phyloP scores from a whole-genome alignment of 108 stramenopile species.

The Skeletonema potamos region DNA sequence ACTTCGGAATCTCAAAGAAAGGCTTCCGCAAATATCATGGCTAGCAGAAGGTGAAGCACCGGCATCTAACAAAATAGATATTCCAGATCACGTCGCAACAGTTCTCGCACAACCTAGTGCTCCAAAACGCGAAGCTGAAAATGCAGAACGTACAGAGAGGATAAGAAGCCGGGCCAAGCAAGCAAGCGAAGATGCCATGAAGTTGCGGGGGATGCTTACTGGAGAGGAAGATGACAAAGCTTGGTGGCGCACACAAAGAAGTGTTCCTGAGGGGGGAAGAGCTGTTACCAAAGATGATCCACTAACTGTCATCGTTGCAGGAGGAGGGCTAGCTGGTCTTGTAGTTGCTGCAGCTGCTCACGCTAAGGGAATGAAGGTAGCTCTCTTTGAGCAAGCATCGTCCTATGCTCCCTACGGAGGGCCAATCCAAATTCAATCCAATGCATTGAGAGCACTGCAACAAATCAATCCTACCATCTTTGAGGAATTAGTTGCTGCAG shows the following conservation, averaged over 20 bases:
- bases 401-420: constrained; percentile 94
- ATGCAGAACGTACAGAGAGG: constrained; percentile 56
- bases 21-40: constrained; percentile 66
- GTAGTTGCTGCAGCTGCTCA: constrained; percentile 89
- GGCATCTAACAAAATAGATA: constrained; percentile 65
- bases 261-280: constrained; percentile 57
- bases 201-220: constrained; percentile 51
- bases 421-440: constrained; percentile 97
- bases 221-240: constrained; percentile 58
- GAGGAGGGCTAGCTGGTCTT: constrained; percentile 88
- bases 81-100: constrained; percentile 60
- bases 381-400: constrained; percentile 90
- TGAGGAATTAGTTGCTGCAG: constrained; percentile 77
- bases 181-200: constrained; percentile 74
- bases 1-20: constrained; percentile 57
- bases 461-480: constrained; percentile 81
- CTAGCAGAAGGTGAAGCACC: constrained; percentile 59
- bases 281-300: constrained; percentile 71
- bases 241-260: constrained; percentile 67
- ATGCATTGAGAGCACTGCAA: constrained; percentile 91
- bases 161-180: constrained; percentile 62
- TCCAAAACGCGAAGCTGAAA: constrained; percentile 71
- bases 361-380: constrained; percentile 90
- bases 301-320: constrained; percentile 76
- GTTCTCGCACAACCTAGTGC: constrained; percentile 56